These are phyloP conservation scores for Calonectria pseudoturangicola DNA, from an alignment of 2,329 filamentous ascomycete species.

Conservation along the genomic window DNA sequence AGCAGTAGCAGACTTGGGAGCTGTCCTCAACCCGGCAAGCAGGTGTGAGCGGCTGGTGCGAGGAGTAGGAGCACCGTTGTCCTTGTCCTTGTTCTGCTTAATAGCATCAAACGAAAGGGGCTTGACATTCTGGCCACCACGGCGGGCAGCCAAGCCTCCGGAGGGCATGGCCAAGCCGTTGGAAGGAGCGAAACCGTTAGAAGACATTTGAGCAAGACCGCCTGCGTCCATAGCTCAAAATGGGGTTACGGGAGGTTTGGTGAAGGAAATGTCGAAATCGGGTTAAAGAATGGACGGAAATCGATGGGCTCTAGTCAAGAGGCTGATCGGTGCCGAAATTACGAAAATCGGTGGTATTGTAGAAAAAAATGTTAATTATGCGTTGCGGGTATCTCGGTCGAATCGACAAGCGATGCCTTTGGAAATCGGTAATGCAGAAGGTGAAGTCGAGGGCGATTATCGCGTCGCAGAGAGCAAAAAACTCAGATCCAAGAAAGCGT, in stretches of 20 bases:
- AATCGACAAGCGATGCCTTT: conserved; percentile 46
- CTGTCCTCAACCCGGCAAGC: conserved; percentile 93
- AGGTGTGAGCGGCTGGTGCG: conserved; percentile 96
- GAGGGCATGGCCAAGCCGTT: conserved; percentile 84
- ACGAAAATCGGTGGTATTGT: conserved; percentile 44
- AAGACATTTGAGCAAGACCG: conserved; percentile 99
- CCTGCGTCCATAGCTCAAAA: conserved; percentile 88
- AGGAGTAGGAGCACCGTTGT: conserved; percentile 83
- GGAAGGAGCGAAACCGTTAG: conserved; percentile 84
- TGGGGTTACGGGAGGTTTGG: conserved; percentile 41
- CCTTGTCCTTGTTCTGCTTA: conserved; percentile 81
- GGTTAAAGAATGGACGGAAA: conserved; percentile 48
- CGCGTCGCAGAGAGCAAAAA: conserved; percentile 44
- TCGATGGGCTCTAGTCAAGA: conserved; percentile 44
- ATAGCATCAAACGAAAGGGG: conserved; percentile 86
- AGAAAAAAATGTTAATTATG: conserved; percentile 50
- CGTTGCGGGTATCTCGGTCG: conserved; percentile 51
- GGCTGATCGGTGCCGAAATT: conserved; percentile 48
- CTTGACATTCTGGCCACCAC: conserved; percentile 92
- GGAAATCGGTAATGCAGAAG: conserved; percentile 45
- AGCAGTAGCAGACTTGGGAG: conserved; percentile 88
- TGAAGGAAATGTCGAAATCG: conserved; percentile 39
- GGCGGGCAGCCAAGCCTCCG: conserved; percentile 87
- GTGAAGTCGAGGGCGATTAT: conserved; percentile 43
- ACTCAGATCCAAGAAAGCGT: conserved; percentile 54